These are phyloP conservation scores for Zygoascus sp. DNA, from an alignment of 1,139 yeast genomes.

Conservation along the genomic window DNA sequence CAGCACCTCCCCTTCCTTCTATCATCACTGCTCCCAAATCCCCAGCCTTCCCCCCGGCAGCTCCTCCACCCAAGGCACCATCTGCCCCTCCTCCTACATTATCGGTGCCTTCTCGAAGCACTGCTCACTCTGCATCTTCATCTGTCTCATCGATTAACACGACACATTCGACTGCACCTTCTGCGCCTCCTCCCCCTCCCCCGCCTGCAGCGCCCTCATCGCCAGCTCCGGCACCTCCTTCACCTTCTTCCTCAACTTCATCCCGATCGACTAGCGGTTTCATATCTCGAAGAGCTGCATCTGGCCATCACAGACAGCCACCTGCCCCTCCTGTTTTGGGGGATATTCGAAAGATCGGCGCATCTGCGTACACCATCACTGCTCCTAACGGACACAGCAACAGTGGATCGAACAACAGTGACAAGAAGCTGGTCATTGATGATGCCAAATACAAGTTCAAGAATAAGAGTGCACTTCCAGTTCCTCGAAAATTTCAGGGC, in stretches of 20 bases:
- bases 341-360: constrained; percentile 31
- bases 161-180: constrained; percentile 18
- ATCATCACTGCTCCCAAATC: constrained; percentile 18
- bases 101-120: constrained; percentile 21
- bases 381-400: constrained; percentile 19
- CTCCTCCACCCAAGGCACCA: constrained; percentile 21
- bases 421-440: constrained; percentile 44
- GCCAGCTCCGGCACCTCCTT: constrained; percentile 28
- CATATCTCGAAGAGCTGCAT: constrained; percentile 13
- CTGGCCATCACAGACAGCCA: constrained; percentile 22
- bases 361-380: constrained; percentile 33
- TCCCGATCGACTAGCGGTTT: constrained; percentile 16
- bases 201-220: constrained; percentile 29
- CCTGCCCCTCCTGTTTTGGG: constrained; percentile 25
- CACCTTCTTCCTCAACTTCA: constrained; percentile 31
- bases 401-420: constrained; percentile 14
- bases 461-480: constrained; percentile 68
- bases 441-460: constrained; percentile 70
- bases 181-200: constrained; percentile 30
- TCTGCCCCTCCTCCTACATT: constrained; percentile 17
- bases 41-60: constrained; percentile 5
- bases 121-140: constrained; percentile 32
- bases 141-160: constrained; percentile 31
- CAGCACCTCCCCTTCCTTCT: constrained; percentile 13
- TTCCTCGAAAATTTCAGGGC: constrained; percentile 72